phyloP scores from a whole-genome alignment of 164 flowering plant genomes.

The Chimonanthus praecox region DNA sequence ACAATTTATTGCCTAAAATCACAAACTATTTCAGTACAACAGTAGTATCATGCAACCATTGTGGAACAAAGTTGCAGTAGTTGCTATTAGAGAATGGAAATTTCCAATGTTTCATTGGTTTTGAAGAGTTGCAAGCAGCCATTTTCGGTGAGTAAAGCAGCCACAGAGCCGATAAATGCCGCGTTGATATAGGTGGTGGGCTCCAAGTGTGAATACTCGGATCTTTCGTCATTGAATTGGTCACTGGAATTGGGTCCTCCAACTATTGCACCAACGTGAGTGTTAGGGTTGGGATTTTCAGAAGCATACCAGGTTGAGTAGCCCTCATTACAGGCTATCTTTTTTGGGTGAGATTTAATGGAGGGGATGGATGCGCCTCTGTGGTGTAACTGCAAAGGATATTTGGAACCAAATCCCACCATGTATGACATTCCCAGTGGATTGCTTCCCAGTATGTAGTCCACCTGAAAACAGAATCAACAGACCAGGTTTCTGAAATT shows the following conservation, averaged over 20 bases:
- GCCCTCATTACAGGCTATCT: slow-evolving; percentile 57
- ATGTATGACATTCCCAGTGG: slow-evolving; percentile 75
- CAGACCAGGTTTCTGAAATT: too few relatives aligned
- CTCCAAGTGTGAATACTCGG: slow-evolving; percentile 52
- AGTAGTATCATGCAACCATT: too few relatives aligned
- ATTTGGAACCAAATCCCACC: slow-evolving; percentile 66
- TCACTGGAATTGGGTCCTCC: slow-evolving; percentile 73
- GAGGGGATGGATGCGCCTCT: slow-evolving; percentile 77
- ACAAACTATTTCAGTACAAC: too few relatives aligned
- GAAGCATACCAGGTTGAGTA: slow-evolving; percentile 34
- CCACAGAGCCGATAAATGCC: slow-evolving; percentile 60
- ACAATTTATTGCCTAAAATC: too few relatives aligned
- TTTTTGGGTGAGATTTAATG: slow-evolving; percentile 30
- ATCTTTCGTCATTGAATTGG: slow-evolving; percentile 46
- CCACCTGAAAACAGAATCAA: slow-evolving; percentile 38
- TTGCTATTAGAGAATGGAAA: too few relatives aligned
- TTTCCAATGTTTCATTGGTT: too few relatives aligned
- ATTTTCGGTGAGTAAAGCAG: slow-evolving; percentile 5
- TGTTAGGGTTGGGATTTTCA: slow-evolving; percentile 46
- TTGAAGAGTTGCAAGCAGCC: too few relatives aligned
- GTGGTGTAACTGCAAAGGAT: slow-evolving; percentile 58
- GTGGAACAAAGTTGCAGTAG: too few relatives aligned
- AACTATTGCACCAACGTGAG: slow-evolving; percentile 67
- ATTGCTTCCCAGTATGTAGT: slow-evolving; percentile 72
- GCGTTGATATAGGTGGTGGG: slow-evolving; percentile 81